Evolutionary conservation across 2,329 filamentous ascomycete species (phyloP).

Genomic region (Sordariomycetes sp.): DNA sequence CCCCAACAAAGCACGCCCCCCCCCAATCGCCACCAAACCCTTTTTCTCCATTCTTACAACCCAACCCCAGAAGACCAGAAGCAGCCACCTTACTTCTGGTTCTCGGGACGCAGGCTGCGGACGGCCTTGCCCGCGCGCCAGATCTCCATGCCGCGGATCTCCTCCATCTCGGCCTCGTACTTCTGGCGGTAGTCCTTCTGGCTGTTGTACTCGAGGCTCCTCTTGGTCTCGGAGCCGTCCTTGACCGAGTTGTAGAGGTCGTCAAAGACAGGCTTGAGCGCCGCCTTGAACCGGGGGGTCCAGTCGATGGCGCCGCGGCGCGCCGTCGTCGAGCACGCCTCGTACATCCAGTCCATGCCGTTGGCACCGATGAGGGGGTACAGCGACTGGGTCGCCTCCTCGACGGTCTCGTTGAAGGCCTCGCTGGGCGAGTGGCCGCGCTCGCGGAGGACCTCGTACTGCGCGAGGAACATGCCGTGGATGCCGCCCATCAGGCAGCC

Average conservation of each 20-base stretch:
- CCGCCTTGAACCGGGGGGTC: slow-evolving; percentile 94
- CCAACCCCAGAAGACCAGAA: not conserved
- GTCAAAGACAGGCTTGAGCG: slow-evolving; percentile 98
- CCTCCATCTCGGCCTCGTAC: slow-evolving; percentile 96
- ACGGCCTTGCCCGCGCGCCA: slow-evolving; percentile 98
- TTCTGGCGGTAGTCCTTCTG: slow-evolving; percentile 92
- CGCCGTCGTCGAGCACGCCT: slow-evolving; percentile 96
- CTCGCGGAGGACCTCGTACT: slow-evolving; percentile 99
- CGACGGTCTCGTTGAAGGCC: slow-evolving; percentile 99
- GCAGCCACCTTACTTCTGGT: slow-evolving; percentile 51
- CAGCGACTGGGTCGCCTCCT: slow-evolving; percentile 96
- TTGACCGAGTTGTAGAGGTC: slow-evolving; percentile 87
- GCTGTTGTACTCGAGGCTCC: slow-evolving; percentile 94
- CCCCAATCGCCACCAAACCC: too few relatives aligned
- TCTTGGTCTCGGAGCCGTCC: slow-evolving; percentile 86
- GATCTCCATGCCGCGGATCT: slow-evolving; percentile 97
- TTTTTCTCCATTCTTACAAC: not conserved
- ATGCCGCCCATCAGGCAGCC: slow-evolving; percentile 99
- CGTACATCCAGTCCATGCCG: slow-evolving; percentile 99
- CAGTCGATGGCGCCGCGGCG: slow-evolving; percentile 98
- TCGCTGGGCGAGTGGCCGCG: slow-evolving; percentile 93
- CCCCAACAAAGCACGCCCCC: not conserved
- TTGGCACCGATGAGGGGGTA: slow-evolving; percentile 96
- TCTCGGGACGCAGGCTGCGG: slow-evolving; percentile 74
- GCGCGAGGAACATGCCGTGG: slow-evolving; percentile 99